A percentile compares a stretch with the other conserved stretches of the same genome.
phyloP scores from a whole-genome alignment of 345 rosid genomes.

The Brassica nigra region DNA sequence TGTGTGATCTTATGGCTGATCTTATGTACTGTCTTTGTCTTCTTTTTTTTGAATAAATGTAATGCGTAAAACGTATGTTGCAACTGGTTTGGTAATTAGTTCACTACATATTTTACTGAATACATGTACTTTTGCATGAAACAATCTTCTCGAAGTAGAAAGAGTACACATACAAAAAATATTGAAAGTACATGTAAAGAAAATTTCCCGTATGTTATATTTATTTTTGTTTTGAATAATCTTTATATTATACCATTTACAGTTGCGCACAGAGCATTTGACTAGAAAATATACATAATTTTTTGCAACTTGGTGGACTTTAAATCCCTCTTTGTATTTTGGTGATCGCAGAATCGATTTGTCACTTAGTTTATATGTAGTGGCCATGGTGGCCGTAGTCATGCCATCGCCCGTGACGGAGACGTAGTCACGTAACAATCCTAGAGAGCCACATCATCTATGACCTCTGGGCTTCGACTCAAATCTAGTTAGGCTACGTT shows the following conservation, averaged over 20 bases:
- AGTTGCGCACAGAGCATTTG: too few species aligned
- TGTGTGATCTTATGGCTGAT: background rate
- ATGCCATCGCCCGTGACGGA: background rate
- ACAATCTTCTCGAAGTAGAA: background rate
- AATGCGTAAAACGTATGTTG: background rate
- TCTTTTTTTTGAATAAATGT: background rate
- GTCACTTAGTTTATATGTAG: background rate
- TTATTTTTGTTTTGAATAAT: too few species aligned
- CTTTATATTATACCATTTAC: too few species aligned
- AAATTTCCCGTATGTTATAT: background rate
- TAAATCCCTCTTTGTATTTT: background rate
- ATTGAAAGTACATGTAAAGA: background rate
- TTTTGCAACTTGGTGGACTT: background rate
- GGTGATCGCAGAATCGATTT: background rate
- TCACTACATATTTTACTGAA: background rate
- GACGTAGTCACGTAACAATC: background rate
- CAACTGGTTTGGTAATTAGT: background rate
- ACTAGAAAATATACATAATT: too few species aligned
- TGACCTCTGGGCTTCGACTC: background rate
- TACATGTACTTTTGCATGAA: background rate
- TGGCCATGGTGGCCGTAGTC: background rate
- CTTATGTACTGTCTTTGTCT: background rate
- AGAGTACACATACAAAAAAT: background rate
- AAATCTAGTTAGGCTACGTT: background rate
- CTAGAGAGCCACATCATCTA: background rate